These are phyloP conservation scores for Malania oleifera DNA, from an alignment of 164 flowering plant genomes.

Conservation along the genomic window DNA sequence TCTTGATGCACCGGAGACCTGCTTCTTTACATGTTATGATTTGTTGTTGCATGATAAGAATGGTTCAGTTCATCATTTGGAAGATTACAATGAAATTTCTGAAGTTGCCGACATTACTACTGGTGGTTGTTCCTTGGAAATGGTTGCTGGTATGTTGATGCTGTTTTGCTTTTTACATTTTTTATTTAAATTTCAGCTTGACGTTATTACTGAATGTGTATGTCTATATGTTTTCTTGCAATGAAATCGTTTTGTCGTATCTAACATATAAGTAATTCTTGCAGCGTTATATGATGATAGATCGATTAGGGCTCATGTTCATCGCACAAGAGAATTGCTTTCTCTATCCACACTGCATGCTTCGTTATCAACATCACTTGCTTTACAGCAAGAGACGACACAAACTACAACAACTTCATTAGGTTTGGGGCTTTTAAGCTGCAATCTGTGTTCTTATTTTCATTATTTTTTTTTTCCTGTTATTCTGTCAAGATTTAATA, in stretches of 20 bases:
- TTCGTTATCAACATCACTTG: slow-evolving; percentile 87
- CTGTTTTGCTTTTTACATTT: slow-evolving; percentile 2
- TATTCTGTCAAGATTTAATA: background rate
- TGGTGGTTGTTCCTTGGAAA: slow-evolving; percentile 88
- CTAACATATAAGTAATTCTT: slow-evolving; percentile 13
- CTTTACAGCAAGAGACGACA: slow-evolving; percentile 68
- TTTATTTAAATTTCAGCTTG: background rate
- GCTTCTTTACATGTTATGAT: slow-evolving; percentile 91
- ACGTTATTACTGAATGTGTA: no score
- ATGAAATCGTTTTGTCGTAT: background rate
- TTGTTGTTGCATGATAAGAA: slow-evolving; percentile 77
- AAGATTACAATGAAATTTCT: slow-evolving; percentile 91
- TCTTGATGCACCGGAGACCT: slow-evolving; percentile 96
- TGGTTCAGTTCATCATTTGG: slow-evolving; percentile 74
- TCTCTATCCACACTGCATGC: slow-evolving; percentile 79
- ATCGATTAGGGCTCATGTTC: slow-evolving; percentile 90
- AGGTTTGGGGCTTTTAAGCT: slow-evolving; percentile 24
- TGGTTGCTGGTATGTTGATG: slow-evolving; percentile 72
- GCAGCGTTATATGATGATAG: slow-evolving; percentile 95
- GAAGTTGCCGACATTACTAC: slow-evolving; percentile 92
- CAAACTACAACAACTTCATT: slow-evolving; percentile 40
- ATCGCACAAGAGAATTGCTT: slow-evolving; percentile 84
- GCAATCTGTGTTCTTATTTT: background rate
- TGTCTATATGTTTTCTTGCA: no score
- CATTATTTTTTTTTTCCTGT: background rate